phyloP scores from a whole-genome alignment of 176 grass and related monocot species.

The Dactylis glomerata region DNA sequence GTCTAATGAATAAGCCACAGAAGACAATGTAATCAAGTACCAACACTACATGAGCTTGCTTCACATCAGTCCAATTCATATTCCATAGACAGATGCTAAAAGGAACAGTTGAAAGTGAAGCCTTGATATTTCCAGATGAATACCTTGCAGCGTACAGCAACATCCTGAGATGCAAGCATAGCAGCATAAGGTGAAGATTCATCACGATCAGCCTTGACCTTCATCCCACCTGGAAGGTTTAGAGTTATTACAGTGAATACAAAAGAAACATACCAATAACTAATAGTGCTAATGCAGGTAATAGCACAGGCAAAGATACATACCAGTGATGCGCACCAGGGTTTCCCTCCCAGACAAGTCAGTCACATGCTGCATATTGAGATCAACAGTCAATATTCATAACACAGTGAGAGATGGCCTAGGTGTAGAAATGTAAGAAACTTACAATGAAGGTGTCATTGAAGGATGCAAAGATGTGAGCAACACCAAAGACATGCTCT shows the following conservation, averaged over 20 bases:
- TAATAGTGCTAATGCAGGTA: not conserved
- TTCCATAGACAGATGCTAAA: not conserved
- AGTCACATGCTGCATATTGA: constrained; percentile 63
- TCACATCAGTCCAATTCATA: not conserved
- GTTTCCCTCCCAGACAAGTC: constrained; percentile 85
- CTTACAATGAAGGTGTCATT: constrained; percentile 88
- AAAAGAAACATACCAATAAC: not conserved
- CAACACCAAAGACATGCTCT: constrained; percentile 79
- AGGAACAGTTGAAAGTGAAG: not conserved
- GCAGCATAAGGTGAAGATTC: constrained; percentile 90
- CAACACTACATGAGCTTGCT: not conserved
- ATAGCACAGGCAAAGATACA: not conserved
- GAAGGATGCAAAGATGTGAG: constrained; percentile 79
- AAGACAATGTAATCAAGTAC: no score
- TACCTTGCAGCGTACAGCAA: constrained; percentile 74
- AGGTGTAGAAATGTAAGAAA: not conserved
- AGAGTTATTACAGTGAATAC: not conserved
- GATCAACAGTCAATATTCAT: not conserved
- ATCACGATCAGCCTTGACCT: constrained; percentile 95
- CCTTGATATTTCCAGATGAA: no score
- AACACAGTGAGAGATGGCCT: not conserved
- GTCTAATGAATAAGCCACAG: not conserved
- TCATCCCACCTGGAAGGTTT: constrained; percentile 67
- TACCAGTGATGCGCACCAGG: constrained; percentile 80
- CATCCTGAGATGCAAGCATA: constrained; percentile 97